A percentile compares a stretch with the other conserved stretches of the same genome.
Evolutionary conservation across 2,329 filamentous ascomycete species (phyloP).

Genomic region (Grosmannia serpens): DNA sequence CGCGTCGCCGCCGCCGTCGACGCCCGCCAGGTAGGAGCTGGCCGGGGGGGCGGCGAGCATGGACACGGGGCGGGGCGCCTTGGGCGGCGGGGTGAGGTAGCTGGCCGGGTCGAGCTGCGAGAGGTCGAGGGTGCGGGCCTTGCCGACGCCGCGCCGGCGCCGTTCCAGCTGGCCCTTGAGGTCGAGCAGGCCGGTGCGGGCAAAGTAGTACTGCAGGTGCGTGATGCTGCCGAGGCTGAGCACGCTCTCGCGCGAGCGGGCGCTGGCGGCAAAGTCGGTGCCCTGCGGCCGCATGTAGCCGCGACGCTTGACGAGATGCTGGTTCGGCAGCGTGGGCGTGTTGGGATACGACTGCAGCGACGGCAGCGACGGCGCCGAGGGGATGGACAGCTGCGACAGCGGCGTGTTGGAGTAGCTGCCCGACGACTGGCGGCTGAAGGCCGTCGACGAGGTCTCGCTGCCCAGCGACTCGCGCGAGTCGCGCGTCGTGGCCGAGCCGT

Average conservation of each 20-base stretch:
- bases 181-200: constrained; percentile 82
- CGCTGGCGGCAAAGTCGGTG: constrained; percentile 83
- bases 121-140: constrained; percentile 46
- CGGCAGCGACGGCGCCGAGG: constrained; percentile 20
- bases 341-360: neutral
- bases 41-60: neutral
- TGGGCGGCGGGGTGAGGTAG: neutral
- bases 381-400: constrained; percentile 29
- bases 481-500: constrained; percentile 36
- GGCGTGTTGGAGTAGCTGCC: constrained; percentile 34
- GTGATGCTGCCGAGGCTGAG: constrained; percentile 94
- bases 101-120: constrained; percentile 34
- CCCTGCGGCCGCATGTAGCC: constrained; percentile 83
- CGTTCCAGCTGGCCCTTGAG: constrained; percentile 80
- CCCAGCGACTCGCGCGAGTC: constrained; percentile 41
- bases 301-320: constrained; percentile 39
- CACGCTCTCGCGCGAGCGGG: constrained; percentile 83
- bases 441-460: constrained; percentile 30
- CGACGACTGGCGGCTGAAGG: constrained; percentile 51
- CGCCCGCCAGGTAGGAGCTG: neutral
- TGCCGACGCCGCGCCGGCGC: constrained; percentile 34
- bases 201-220: constrained; percentile 97
- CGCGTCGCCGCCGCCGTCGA: neutral
- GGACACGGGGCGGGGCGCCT: neutral
- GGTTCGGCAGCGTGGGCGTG: constrained; percentile 1